Conservation (phyloP, 1,139 yeast species). For the Lodderomyces beijingensis region DNA sequence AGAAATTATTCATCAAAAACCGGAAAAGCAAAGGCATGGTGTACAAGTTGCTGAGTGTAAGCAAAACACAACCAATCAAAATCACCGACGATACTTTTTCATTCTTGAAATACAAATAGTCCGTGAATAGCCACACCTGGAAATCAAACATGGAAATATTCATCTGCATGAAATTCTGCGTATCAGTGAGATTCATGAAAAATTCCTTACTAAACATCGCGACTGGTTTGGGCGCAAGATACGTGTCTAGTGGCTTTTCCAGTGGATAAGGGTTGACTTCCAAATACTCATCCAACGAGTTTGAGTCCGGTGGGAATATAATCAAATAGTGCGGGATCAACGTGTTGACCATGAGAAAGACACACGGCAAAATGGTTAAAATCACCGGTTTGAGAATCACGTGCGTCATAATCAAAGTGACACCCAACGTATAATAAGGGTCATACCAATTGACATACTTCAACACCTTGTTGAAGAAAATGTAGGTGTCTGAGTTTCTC, state of each 20-base stretch:
- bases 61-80: slow-evolving; percentile 24
- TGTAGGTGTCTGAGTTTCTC: slow-evolving; percentile 59
- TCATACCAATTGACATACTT: slow-evolving; percentile 60
- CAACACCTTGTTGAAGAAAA: slow-evolving; percentile 51
- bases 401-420: slow-evolving; percentile 53
- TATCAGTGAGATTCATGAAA: slow-evolving; percentile 71
- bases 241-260: slow-evolving; percentile 45
- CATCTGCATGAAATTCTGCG: slow-evolving; percentile 77
- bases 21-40: slow-evolving; percentile 31
- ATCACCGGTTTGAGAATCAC: slow-evolving; percentile 60
- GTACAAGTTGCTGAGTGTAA: slow-evolving; percentile 27
- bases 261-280: slow-evolving; percentile 52
- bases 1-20: slow-evolving; percentile 19
- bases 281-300: slow-evolving; percentile 15
- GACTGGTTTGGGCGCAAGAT: slow-evolving; percentile 63
- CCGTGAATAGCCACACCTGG: slow-evolving; percentile 43
- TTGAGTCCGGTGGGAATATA: slow-evolving; percentile 34
- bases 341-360: slow-evolving; percentile 49
- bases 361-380: slow-evolving; percentile 49
- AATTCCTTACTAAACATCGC: slow-evolving; percentile 80
- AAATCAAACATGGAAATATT: slow-evolving; percentile 65
- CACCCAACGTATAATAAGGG: slow-evolving; percentile 59
- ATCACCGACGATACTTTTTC: slow-evolving; percentile 59
- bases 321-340: slow-evolving; percentile 68
- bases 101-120: slow-evolving; percentile 62